Conservation (phyloP, 352 stramenopile genomes). For the Pythium scleroteichum region DNA sequence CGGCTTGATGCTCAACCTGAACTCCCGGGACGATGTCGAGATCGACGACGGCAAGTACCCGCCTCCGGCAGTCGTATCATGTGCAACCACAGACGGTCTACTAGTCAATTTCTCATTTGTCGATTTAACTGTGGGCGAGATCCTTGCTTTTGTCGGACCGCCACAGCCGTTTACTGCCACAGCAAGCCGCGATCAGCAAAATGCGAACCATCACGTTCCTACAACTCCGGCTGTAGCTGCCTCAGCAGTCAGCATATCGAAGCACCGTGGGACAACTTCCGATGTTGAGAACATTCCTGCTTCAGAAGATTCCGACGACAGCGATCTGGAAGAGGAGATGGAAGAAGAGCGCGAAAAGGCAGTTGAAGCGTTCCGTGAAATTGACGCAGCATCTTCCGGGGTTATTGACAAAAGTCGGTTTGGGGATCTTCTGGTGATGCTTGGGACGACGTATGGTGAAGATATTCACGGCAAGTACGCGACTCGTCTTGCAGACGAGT, state of each 20-base stretch:
- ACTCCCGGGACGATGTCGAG: slow-evolving; percentile 43
- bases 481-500: slow-evolving; percentile 8
- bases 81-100: slow-evolving; percentile 59
- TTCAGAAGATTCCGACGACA: slow-evolving; percentile 27
- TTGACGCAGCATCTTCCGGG: slow-evolving; percentile 17
- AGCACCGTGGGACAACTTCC: slow-evolving; percentile 11
- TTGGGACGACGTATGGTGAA: slow-evolving; percentile 30
- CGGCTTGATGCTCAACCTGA: slow-evolving; percentile 59
- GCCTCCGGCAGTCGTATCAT: slow-evolving; percentile 53
- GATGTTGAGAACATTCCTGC: slow-evolving; percentile 30
- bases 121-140: slow-evolving; percentile 52
- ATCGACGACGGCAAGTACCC: slow-evolving; percentile 54
- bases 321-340: slow-evolving; percentile 27
- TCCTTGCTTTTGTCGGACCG: slow-evolving; percentile 20
- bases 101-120: slow-evolving; percentile 72
- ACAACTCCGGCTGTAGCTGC: too few relatives aligned
- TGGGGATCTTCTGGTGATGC: slow-evolving; percentile 23
- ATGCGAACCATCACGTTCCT: too few relatives aligned
- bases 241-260: too few relatives aligned
- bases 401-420: slow-evolving; percentile 22
- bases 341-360: slow-evolving; percentile 29
- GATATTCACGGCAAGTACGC: slow-evolving; percentile 26
- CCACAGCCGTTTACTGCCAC: slow-evolving; percentile 1
- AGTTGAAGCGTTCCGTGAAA: slow-evolving; percentile 21
- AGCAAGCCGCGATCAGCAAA: background rate